A percentile compares a stretch with the other conserved stretches of the same genome.
Conservation (phyloP, 306 rosid species). For the Lathyrus oleraceus region DNA sequence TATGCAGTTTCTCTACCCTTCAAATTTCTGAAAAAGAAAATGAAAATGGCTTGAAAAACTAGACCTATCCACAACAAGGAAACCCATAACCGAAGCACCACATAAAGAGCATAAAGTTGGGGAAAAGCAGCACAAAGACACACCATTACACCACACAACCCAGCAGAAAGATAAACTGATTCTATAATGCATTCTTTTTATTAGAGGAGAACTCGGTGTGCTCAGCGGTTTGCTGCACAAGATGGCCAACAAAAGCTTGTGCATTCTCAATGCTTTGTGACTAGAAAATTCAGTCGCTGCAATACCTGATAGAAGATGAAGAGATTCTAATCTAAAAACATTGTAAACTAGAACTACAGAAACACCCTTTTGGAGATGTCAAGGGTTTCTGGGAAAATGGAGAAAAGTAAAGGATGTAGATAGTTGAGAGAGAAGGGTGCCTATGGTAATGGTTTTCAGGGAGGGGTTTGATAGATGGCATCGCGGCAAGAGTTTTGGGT, state of each 20-base stretch:
- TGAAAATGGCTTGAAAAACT: constrained; percentile 35
- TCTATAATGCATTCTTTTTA: constrained; percentile 12
- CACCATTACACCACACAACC: constrained; percentile 25
- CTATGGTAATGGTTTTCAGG: not conserved
- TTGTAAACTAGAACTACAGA: not conserved
- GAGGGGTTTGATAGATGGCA: not conserved
- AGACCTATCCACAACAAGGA: constrained; percentile 40
- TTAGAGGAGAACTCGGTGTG: constrained; percentile 8
- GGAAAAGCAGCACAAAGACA: constrained; percentile 27
- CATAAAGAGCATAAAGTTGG: constrained; percentile 25
- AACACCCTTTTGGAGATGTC: not conserved
- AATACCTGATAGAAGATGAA: not conserved
- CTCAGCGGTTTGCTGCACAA: constrained; percentile 6
- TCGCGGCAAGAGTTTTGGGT: not conserved
- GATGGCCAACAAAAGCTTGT: not conserved
- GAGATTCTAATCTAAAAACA: not conserved
- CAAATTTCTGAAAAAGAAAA: constrained; percentile 35
- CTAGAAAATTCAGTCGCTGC: not conserved
- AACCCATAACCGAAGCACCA: constrained; percentile 39
- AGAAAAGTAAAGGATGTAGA: not conserved
- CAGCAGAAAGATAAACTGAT: constrained; percentile 26
- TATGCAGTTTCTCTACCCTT: constrained; percentile 40
- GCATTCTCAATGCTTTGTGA: not conserved
- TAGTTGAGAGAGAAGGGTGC: not conserved
- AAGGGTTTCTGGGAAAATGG: not conserved